Base-by-base conservation (phyloP, 495 filamentous ascomycete species). In the Cenococcum geophilum region DNA sequence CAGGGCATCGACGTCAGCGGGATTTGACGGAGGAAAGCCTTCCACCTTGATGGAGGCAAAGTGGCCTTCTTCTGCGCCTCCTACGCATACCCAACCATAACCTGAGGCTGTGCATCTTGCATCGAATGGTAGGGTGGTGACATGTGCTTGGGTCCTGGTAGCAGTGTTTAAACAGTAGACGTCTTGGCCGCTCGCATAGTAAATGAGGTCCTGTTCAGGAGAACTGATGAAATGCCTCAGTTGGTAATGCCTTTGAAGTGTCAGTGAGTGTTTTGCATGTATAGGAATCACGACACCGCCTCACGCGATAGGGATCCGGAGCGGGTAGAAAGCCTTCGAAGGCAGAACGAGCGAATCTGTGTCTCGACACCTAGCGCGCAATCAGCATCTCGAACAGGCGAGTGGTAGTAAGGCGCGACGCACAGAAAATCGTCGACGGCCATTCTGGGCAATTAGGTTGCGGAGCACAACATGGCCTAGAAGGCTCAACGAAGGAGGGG, bases 221-320 rank as follows among this genome's bases (percentile, higher is more conserved):
- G 84, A 86, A 72, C 88, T 92, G 69, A 97, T 86, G 64, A 95
- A 84, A 66, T 95, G 91, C 54, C 91, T 89, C 51, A 98, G 82
- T 75, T 98, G 93, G 78, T 85, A 88, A 73, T 98, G 93, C 64
- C 92, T 96, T 61, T 20, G 20, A 51, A 1, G 37, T 59, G 58
- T 67, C 43, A 50, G 67, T 68, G 61, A 71, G 58, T 23, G 53
- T 42, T 57, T 20, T 20, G 35, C 55, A 55, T 36, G 37, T 58
- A 36, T 54, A 23, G 1, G 18, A 53, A 37, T 52, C 53, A 52
- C 27, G 21, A 49, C 34, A 47, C 55, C 48, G 21, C 83, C 86
- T 71, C 70, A 89, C 87, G 83, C 82, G 67, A 85, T 83, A 36
- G 84, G 86, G 54, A 96, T 91, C 51, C 78, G 80, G 66, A 85